phyloP scores from a whole-genome alignment of 768 basidiomycete genomes.

The Calocera cornea region DNA sequence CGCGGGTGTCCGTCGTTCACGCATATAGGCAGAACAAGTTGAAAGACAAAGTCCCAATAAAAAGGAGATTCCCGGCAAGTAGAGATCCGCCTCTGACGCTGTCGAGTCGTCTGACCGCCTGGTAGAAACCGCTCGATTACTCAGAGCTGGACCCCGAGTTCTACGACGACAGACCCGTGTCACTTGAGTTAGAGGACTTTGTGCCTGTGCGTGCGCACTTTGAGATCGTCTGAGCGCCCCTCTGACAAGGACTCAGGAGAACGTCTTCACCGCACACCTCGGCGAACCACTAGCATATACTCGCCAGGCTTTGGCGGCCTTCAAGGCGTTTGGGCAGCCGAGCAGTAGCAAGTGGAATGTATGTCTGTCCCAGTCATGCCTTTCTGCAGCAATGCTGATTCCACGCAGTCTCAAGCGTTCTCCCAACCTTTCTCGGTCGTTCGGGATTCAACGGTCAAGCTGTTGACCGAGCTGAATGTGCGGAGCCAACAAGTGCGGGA shows the following conservation, averaged over 20 bases:
- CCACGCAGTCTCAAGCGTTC: conserved; percentile 19
- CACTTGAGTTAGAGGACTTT: not conserved
- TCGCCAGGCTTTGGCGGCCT: not conserved
- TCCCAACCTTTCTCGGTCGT: conserved; percentile 60
- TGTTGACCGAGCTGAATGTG: not conserved
- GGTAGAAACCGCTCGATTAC: too few species aligned
- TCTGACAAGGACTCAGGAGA: not conserved
- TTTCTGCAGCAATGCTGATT: not conserved
- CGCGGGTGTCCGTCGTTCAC: too few species aligned
- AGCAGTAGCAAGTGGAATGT: not conserved
- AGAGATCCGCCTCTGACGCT: too few species aligned
- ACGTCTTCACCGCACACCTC: not conserved
- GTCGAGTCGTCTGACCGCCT: too few species aligned
- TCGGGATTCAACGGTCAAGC: conserved; percentile 44
- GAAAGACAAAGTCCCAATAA: too few species aligned
- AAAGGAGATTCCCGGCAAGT: too few species aligned
- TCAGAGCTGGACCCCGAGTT: too few species aligned
- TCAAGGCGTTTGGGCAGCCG: not conserved
- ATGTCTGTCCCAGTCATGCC: not conserved
- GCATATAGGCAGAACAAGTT: too few species aligned
- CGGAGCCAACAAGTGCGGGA: conserved; percentile 31
- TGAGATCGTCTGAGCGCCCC: not conserved
- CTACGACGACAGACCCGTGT: too few species aligned
- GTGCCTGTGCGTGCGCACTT: not conserved
- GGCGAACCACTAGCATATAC: not conserved